Conservation (phyloP, 1,284 basidiomycete species). For the Ceratobasidium sp. region DNA sequence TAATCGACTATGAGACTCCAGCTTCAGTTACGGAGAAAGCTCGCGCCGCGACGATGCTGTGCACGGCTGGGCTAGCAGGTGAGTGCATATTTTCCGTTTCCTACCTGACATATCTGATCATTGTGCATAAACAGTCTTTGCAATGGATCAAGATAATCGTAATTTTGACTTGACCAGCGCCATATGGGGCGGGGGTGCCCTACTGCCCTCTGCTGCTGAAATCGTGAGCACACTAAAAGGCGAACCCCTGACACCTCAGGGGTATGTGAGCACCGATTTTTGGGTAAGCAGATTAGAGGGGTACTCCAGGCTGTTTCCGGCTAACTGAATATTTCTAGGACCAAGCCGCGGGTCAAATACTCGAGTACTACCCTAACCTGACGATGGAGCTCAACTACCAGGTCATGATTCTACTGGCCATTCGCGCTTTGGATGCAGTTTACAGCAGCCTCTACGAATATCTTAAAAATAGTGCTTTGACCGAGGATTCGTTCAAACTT, state of each 20-base stretch:
- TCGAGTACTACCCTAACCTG: conserved; percentile 29
- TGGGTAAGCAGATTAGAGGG: background rate
- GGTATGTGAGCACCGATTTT: conserved; percentile 36
- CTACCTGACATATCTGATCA: background rate
- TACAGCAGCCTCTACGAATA: conserved; percentile 28
- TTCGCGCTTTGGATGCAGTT: conserved; percentile 37
- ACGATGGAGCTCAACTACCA: conserved; percentile 34
- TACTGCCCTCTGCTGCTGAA: conserved; percentile 28
- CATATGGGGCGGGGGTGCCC: conserved; percentile 36
- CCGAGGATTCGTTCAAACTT: conserved; percentile 32
- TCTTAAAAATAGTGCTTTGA: conserved; percentile 28
- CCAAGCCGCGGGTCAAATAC: conserved; percentile 24
- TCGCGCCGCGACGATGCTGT: conserved; percentile 36
- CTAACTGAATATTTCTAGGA: background rate
- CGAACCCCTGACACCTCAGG: conserved; percentile 9
- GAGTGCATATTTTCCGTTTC: background rate
- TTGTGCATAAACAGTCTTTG: conserved; percentile 13
- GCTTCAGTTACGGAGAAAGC: conserved; percentile 33
- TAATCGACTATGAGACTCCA: conserved; percentile 40
- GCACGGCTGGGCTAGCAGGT: conserved; percentile 21
- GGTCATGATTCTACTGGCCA: conserved; percentile 34
- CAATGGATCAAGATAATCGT: conserved; percentile 40
- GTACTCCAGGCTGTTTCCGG: background rate
- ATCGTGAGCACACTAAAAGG: conserved; percentile 23
- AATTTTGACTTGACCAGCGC: conserved; percentile 33